These are phyloP conservation scores for Pichia sp. DNA, from an alignment of 1,139 yeast species.

Conservation along the genomic window DNA sequence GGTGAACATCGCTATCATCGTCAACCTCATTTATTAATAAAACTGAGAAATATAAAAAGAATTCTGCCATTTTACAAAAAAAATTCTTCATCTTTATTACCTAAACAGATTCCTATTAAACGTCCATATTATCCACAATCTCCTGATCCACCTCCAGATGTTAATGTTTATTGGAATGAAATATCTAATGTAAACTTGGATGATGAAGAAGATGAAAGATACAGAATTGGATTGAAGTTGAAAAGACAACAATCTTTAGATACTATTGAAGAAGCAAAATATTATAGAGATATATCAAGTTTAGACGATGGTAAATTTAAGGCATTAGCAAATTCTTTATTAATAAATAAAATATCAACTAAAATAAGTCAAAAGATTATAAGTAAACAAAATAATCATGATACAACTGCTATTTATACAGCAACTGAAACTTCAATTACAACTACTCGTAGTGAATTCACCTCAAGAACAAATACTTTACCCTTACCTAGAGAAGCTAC, in stretches of 20 bases:
- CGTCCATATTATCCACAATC: slow-evolving; percentile 38
- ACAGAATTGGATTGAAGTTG: slow-evolving; percentile 41
- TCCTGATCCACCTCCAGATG: slow-evolving; percentile 30
- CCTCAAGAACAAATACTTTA: not conserved
- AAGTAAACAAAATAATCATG: too few relatives aligned
- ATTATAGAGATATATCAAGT: slow-evolving; percentile 50
- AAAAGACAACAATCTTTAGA: slow-evolving; percentile 52
- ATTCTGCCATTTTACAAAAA: slow-evolving; percentile 1
- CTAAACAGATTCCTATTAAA: slow-evolving; percentile 25
- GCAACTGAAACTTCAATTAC: too few relatives aligned
- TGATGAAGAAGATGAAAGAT: slow-evolving; percentile 26
- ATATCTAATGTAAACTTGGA: slow-evolving; percentile 25
- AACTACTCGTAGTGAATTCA: too few relatives aligned
- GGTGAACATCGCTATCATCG: not conserved
- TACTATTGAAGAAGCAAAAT: slow-evolving; percentile 57
- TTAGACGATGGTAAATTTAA: slow-evolving; percentile 61
- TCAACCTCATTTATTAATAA: not conserved
- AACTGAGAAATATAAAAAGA: slow-evolving; percentile 1
- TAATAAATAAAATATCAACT: slow-evolving; percentile 18
- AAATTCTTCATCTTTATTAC: not conserved
- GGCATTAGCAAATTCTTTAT: slow-evolving; percentile 60
- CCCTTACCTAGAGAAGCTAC: not conserved
- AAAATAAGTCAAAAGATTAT: not conserved
- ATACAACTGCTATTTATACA: too few relatives aligned
- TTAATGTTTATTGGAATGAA: slow-evolving; percentile 13